Evolutionary conservation across 108 stramenopile genomes (phyloP).

Genomic region (Fragilaria crotonensis): DNA sequence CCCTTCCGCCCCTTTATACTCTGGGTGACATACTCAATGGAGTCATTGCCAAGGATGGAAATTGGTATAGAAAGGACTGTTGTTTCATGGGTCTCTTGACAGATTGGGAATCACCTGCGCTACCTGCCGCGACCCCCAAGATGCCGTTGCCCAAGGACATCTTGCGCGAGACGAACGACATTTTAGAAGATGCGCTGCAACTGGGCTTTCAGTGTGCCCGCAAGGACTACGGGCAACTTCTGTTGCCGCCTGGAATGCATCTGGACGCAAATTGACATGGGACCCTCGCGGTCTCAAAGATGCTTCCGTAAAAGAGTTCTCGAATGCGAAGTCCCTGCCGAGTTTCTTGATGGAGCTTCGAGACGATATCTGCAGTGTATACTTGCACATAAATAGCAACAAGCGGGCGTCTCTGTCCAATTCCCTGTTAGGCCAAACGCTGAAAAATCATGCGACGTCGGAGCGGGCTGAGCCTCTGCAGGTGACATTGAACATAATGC

Average conservation of each 20-base stretch:
- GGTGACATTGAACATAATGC: slow-evolving; percentile 6
- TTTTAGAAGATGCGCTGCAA: slow-evolving; percentile 29
- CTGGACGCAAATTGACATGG: slow-evolving; percentile 10
- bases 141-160: slow-evolving; percentile 13
- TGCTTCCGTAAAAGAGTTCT: slow-evolving; percentile 9
- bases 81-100: slow-evolving; percentile 54
- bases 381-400: slow-evolving; percentile 9
- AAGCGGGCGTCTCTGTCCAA: background rate
- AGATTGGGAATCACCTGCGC: slow-evolving; percentile 45
- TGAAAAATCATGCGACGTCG: background rate
- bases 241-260: slow-evolving; percentile 70
- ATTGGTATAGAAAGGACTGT: slow-evolving; percentile 27
- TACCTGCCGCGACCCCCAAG: slow-evolving; percentile 22
- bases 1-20: slow-evolving; percentile 11
- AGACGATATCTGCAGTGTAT: slow-evolving; percentile 33
- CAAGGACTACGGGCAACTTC: slow-evolving; percentile 47
- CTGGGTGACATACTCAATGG: background rate
- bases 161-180: background rate
- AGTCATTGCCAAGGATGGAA: background rate
- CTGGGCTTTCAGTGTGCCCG: slow-evolving; percentile 41
- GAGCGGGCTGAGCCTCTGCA: background rate
- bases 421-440: background rate
- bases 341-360: slow-evolving; percentile 16
- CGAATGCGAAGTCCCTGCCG: slow-evolving; percentile 3
- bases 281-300: background rate